A percentile compares a stretch with the other conserved stretches of the same genome.
Conservation (phyloP, 257 asterid genomes). For the Primulina eburnea region DNA sequence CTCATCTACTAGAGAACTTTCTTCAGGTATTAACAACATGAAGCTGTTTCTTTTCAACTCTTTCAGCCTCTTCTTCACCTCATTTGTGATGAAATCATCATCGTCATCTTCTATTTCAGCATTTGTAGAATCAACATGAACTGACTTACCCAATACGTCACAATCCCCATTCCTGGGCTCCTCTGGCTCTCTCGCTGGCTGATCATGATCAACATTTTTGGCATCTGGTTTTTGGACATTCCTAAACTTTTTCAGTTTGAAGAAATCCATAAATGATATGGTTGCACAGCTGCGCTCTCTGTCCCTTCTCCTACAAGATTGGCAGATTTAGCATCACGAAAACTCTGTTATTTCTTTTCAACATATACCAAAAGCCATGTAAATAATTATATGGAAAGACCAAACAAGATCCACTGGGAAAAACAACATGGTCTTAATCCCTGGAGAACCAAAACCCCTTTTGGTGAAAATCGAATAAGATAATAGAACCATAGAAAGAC, state of each 20-base stretch:
- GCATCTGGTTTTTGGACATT: conserved; percentile 55
- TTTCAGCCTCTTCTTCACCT: conserved; percentile 92
- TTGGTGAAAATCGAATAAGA: not conserved
- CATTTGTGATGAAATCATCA: conserved; percentile 86
- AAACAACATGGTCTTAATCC: not conserved
- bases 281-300: conserved; percentile 10
- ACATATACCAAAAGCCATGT: not conserved
- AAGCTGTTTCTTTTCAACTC: conserved; percentile 87
- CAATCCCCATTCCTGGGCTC: conserved; percentile 41
- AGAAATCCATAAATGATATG: conserved; percentile 57
- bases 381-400: not conserved
- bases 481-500: not conserved
- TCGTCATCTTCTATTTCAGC: conserved; percentile 79
- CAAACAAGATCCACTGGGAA: not conserved
- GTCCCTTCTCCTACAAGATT: conserved; percentile 12
- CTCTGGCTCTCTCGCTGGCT: conserved; percentile 50
- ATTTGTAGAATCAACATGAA: conserved; percentile 44
- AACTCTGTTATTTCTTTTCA: conserved; percentile 14
- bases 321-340: not conserved
- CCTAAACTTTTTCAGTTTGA: conserved; percentile 62
- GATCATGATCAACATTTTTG: conserved; percentile 35
- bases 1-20: conserved; percentile 57
- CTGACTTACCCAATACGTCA: conserved; percentile 48
- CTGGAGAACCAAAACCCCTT: conserved; percentile 8
- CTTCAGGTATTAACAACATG: conserved; percentile 95